Evolutionary conservation across 495 filamentous ascomycete genomes (phyloP).

Genomic region (Penicillium macrosclerotiorum): DNA sequence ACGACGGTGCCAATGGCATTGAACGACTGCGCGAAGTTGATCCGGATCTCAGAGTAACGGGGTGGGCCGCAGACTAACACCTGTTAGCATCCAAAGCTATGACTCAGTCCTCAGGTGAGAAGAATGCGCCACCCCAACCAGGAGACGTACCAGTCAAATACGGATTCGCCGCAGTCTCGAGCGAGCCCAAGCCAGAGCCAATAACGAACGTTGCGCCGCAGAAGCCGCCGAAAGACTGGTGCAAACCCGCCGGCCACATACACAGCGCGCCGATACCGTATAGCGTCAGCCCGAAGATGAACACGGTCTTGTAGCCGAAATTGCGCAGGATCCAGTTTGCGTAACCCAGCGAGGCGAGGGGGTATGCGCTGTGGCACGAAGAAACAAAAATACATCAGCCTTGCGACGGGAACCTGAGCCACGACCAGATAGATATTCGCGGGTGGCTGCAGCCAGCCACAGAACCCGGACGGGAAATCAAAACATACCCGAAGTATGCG

Average conservation of each 20-base stretch:
- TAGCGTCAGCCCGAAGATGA: constrained; percentile 50
- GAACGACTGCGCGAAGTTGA: constrained; percentile 67
- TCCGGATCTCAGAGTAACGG: constrained; percentile 53
- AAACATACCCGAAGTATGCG: constrained; percentile 52
- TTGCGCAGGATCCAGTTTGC: constrained; percentile 55
- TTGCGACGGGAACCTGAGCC: background rate
- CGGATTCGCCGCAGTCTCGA: constrained; percentile 58
- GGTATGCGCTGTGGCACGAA: constrained; percentile 45
- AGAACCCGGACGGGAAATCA: too few relatives aligned
- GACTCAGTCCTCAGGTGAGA: too few relatives aligned
- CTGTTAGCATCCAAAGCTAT: too few relatives aligned
- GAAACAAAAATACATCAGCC: background rate
- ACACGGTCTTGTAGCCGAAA: constrained; percentile 52
- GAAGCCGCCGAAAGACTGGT: constrained; percentile 58
- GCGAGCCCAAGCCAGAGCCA: constrained; percentile 50
- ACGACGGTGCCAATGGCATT: constrained; percentile 67
- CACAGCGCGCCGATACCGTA: constrained; percentile 55
- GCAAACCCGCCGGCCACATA: constrained; percentile 53
- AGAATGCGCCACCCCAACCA: too few relatives aligned
- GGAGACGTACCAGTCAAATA: constrained; percentile 47
- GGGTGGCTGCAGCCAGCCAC: too few relatives aligned
- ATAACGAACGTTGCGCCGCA: constrained; percentile 60
- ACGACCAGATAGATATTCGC: too few relatives aligned
- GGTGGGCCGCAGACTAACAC: constrained; percentile 50
- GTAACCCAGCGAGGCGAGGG: constrained; percentile 59